phyloP scores from a whole-genome alignment of 306 rosid species.

The Medicago ruthenica region DNA sequence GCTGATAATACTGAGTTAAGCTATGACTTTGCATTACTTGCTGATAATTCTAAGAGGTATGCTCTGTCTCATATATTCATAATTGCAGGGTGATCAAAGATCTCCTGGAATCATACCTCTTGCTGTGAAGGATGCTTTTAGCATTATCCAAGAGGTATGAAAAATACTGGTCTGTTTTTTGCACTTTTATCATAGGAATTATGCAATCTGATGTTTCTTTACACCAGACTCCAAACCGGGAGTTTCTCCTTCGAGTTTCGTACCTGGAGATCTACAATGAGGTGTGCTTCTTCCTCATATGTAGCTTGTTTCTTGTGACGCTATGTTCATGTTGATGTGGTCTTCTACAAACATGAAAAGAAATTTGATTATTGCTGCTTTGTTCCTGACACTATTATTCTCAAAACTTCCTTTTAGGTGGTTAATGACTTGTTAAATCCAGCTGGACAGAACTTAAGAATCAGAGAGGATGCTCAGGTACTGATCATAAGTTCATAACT shows the following conservation, averaged over 20 bases:
- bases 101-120: constrained; percentile 99
- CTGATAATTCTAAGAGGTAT: constrained; percentile 1
- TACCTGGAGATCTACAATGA: constrained; percentile 98
- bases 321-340: constrained; percentile 29
- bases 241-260: constrained; percentile 95
- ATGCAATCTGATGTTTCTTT: constrained; percentile 41
- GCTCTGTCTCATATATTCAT: constrained; percentile 41
- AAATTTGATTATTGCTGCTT: constrained; percentile 41
- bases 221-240: constrained; percentile 91
- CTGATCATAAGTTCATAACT: constrained; percentile 6
- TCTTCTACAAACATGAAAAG: constrained; percentile 38
- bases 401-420: constrained; percentile 63
- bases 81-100: constrained; percentile 95
- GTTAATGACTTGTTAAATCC: constrained; percentile 96
- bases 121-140: constrained; percentile 97
- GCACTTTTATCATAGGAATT: constrained; percentile 40
- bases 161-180: constrained; percentile 36
- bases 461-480: constrained; percentile 99
- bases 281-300: constrained; percentile 59
- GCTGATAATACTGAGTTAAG: constrained; percentile 28
- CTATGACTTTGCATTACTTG: constrained; percentile 28
- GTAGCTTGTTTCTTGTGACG: constrained; percentile 27
- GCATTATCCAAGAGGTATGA: constrained; percentile 98
- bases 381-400: constrained; percentile 30
- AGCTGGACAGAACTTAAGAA: constrained; percentile 95